Evolutionary conservation across 176 grass and related monocot genomes (phyloP).

Genomic region (Avena atlantica): DNA sequence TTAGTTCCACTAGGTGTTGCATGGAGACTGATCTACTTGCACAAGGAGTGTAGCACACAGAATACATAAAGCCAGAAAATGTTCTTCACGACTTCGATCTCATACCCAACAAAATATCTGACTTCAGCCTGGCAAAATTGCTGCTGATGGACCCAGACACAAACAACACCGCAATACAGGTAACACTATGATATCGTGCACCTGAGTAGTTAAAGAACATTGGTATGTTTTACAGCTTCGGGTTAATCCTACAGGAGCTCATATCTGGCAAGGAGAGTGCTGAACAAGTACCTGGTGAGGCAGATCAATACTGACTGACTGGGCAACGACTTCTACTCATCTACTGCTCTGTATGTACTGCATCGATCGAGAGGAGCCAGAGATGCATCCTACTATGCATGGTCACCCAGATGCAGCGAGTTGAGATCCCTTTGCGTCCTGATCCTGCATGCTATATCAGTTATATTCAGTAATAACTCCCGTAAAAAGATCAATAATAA

Average conservation of each 20-base stretch:
- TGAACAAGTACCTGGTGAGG: conserved; percentile 11
- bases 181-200: conserved; percentile 36
- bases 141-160: conserved; percentile 42
- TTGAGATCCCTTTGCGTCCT: conserved; percentile 37
- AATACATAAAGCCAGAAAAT: conserved; percentile 62
- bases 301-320: conserved; percentile 35
- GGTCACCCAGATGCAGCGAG: conserved; percentile 41
- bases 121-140: conserved; percentile 46
- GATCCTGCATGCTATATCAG: conserved; percentile 42
- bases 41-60: conserved; percentile 50
- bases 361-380: conserved; percentile 21
- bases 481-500: conserved; percentile 16
- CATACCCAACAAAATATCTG: neutral
- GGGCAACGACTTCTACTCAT: conserved; percentile 27
- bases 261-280: conserved; percentile 36
- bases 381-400: conserved; percentile 32
- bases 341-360: neutral
- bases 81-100: conserved; percentile 46
- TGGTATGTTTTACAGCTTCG: conserved; percentile 47
- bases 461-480: conserved; percentile 25
- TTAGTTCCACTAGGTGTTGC: conserved; percentile 42
- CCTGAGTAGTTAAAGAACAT: conserved; percentile 58
- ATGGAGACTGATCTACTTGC: conserved; percentile 42
- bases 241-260: conserved; percentile 52
- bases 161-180: conserved; percentile 32